Conservation (phyloP, 1,284 basidiomycete genomes). For the Phellopilus nigrolimitatus region DNA sequence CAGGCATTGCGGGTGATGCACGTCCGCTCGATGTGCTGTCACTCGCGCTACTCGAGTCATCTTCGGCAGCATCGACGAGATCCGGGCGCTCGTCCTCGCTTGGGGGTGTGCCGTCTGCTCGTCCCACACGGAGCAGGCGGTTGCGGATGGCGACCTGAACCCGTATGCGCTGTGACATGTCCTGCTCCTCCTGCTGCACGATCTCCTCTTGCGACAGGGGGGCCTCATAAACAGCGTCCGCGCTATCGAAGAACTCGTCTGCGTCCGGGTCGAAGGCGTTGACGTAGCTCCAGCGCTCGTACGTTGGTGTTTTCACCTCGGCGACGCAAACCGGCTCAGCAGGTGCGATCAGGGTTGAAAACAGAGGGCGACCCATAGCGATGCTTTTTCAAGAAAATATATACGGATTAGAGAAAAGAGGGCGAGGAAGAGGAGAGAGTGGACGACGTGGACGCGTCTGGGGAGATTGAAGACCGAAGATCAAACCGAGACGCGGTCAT, state of each 20-base stretch:
- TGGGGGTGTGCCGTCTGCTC: background rate
- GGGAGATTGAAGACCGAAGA: constrained; percentile 1
- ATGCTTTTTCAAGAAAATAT: background rate
- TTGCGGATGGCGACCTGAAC: background rate
- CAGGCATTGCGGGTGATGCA: constrained; percentile 2
- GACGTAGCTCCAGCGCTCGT: constrained; percentile 58
- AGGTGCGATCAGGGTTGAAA: constrained; percentile 39
- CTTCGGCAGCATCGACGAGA: constrained; percentile 2
- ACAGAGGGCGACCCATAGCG: constrained; percentile 64
- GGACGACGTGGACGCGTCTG: constrained; percentile 9
- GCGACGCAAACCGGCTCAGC: constrained; percentile 42
- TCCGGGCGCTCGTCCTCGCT: constrained; percentile 11
- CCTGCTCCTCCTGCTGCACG: constrained; percentile 1
- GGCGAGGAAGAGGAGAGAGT: background rate
- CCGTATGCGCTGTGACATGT: background rate
- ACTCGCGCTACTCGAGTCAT: constrained; percentile 10
- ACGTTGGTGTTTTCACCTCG: constrained; percentile 33
- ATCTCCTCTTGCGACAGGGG: constrained; percentile 42
- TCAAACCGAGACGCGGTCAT: background rate
- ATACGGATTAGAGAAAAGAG: background rate
- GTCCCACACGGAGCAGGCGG: background rate
- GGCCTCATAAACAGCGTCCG: constrained; percentile 62
- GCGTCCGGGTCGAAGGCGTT: constrained; percentile 77
- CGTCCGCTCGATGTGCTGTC: background rate
- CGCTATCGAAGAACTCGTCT: constrained; percentile 61